phyloP scores from a whole-genome alignment of 1,284 basidiomycete species.

The Ceratobasidium sp. region DNA sequence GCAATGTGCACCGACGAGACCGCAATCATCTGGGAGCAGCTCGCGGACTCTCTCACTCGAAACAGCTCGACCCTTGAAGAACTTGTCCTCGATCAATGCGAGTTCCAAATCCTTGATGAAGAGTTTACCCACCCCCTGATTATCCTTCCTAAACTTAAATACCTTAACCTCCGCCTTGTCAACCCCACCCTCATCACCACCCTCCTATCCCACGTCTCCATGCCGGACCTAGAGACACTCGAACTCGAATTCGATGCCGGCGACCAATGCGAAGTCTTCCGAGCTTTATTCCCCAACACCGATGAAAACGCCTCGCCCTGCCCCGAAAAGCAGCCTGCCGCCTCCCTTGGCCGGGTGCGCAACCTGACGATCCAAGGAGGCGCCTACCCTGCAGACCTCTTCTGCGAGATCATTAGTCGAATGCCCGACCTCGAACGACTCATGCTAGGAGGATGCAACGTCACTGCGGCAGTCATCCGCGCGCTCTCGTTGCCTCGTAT shows the following conservation, averaged over 20 bases:
- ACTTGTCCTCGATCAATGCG: conserved; percentile 41
- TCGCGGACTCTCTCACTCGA: conserved; percentile 5
- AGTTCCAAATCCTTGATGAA: conserved; percentile 30
- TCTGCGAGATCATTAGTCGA: conserved; percentile 40
- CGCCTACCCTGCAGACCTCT: conserved; percentile 33
- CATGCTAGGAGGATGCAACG: conserved; percentile 33
- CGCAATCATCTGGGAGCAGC: conserved; percentile 35
- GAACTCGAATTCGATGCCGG: conserved; percentile 38
- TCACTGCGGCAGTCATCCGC: conserved; percentile 24
- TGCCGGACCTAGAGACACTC: conserved; percentile 35
- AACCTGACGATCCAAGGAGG: conserved; percentile 41
- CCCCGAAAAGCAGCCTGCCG: conserved; percentile 16
- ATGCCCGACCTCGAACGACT: conserved; percentile 42
- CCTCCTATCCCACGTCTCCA: conserved; percentile 25
- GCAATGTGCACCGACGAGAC: conserved; percentile 41
- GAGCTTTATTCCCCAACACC: conserved; percentile 21
- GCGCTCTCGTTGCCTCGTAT: conserved; percentile 26
- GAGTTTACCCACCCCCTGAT: conserved; percentile 7
- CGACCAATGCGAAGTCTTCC: conserved; percentile 41
- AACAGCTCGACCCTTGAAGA: conserved; percentile 39
- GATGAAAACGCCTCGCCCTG: conserved; percentile 4
- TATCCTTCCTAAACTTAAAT: conserved; percentile 30
- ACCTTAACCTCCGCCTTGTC: conserved; percentile 33
- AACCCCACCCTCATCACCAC: conserved; percentile 17
- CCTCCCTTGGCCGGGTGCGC: conserved; percentile 24